These are phyloP conservation scores for Akebia trifoliata DNA, from an alignment of 164 flowering plant species.

Conservation along the genomic window DNA sequence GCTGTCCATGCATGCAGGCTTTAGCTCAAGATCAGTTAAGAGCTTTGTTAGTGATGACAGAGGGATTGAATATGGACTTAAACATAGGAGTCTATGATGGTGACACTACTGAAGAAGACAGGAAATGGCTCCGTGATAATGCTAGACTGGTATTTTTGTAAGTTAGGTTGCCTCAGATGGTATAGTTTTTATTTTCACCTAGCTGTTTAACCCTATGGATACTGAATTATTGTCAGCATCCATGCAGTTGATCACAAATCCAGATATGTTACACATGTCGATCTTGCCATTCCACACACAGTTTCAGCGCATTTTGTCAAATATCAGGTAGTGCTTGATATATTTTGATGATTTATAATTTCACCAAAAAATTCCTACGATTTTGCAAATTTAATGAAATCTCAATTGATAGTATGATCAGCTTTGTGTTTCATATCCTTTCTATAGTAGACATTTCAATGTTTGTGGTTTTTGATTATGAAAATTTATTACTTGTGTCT, in stretches of 20 bases:
- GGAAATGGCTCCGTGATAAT: conserved; percentile 64
- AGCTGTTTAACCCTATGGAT: conserved; percentile 2
- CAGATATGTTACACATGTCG: conserved; percentile 93
- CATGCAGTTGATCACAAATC: conserved; percentile 91
- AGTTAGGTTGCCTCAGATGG: conserved; percentile 11
- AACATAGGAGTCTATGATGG: conserved; percentile 90
- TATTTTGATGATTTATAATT: too few relatives aligned
- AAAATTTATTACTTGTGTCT: not conserved
- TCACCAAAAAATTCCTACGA: not conserved
- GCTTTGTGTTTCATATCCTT: not conserved
- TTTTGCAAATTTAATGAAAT: conserved; percentile 1
- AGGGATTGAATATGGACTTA: conserved; percentile 36
- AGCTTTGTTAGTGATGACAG: conserved; percentile 47
- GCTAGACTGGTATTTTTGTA: conserved; percentile 73
- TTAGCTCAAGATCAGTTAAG: conserved; percentile 94
- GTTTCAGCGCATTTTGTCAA: conserved; percentile 68
- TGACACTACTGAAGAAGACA: conserved; percentile 67
- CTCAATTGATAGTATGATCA: not conserved
- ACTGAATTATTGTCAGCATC: conserved; percentile 14
- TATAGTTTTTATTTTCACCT: conserved; percentile 6
- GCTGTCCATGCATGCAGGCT: conserved; percentile 46
- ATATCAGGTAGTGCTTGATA: conserved; percentile 58
- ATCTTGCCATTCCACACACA: conserved; percentile 76
- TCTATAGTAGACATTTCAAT: not conserved
- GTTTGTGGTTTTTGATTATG: not conserved